A percentile compares a stretch with the other conserved stretches of the same genome.
These are phyloP conservation scores for Ricinus communis DNA, from an alignment of 345 rosid species.

Conservation along the genomic window DNA sequence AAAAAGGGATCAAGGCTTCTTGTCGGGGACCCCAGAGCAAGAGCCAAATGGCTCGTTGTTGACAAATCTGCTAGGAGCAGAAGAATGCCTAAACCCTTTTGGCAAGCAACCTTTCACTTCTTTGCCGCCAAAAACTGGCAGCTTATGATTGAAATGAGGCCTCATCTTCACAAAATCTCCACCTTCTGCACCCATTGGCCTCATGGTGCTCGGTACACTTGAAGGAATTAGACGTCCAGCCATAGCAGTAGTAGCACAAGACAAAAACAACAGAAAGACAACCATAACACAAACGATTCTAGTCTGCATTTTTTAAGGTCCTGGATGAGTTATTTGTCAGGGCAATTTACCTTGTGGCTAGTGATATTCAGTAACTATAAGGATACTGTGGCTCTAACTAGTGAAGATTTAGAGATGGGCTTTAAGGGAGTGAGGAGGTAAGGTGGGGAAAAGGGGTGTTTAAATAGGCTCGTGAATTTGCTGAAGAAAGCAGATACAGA, in stretches of 20 bases:
- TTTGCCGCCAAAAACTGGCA: constrained; percentile 36
- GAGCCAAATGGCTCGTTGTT: constrained; percentile 68
- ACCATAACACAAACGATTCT: constrained; percentile 5
- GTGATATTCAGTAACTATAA: no score
- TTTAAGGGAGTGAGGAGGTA: constrained; percentile 15
- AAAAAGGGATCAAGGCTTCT: constrained; percentile 8
- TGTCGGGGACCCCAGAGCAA: constrained; percentile 26
- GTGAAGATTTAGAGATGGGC: constrained; percentile 17
- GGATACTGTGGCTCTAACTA: background rate
- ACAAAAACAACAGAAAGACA: constrained; percentile 25
- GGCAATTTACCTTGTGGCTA: no score
- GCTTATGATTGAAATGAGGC: constrained; percentile 35
- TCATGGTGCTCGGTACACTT: constrained; percentile 70
- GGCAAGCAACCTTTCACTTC: constrained; percentile 72
- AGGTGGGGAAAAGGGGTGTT: constrained; percentile 5
- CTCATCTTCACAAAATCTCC: constrained; percentile 43
- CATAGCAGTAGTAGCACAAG: background rate
- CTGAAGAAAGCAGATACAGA: constrained; percentile 23
- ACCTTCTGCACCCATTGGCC: constrained; percentile 28
- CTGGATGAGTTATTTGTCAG: background rate
- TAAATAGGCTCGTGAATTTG: constrained; percentile 76
- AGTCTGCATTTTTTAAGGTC: constrained; percentile 19
- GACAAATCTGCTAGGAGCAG: constrained; percentile 86
- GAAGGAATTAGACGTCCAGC: constrained; percentile 49
- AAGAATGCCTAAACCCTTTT: constrained; percentile 64